Percentiles rank a stretch among this genome's conserved stretches.
phyloP scores from a whole-genome alignment of 75 land plant genomes.

The Pinus albicaulis region DNA sequence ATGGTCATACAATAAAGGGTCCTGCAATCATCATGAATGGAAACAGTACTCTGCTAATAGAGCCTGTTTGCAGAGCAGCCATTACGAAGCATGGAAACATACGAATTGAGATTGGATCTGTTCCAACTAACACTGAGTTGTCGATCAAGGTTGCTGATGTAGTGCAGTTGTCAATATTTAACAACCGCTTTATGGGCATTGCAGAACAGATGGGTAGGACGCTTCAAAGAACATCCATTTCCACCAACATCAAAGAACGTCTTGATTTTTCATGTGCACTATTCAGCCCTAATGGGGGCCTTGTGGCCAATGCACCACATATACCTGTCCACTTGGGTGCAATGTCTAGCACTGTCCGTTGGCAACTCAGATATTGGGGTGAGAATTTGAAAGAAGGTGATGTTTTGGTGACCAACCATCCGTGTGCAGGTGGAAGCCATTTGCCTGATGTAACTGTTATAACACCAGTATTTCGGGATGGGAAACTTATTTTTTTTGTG shows the following conservation, averaged over 20 bases:
- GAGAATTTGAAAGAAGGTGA: slow-evolving; percentile 91
- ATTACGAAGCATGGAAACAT: slow-evolving; percentile 97
- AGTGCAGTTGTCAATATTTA: slow-evolving; percentile 90
- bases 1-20: slow-evolving; percentile 70
- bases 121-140: slow-evolving; percentile 19
- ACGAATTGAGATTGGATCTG: slow-evolving; percentile 59
- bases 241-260: slow-evolving; percentile 97
- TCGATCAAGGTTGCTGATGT: slow-evolving; percentile 73
- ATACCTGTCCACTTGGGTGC: slow-evolving; percentile 99
- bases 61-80: slow-evolving; percentile 78
- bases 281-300: slow-evolving; percentile 93
- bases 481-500: slow-evolving; percentile 87
- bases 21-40: slow-evolving; percentile 98
- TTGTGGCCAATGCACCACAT: slow-evolving; percentile 99
- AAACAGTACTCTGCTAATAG: slow-evolving; percentile 92
- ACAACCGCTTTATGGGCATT: slow-evolving; percentile 98
- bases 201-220: slow-evolving; percentile 99
- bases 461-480: slow-evolving; percentile 88
- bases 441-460: slow-evolving; percentile 98
- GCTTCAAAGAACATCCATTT: slow-evolving; percentile 95
- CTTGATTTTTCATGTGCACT: slow-evolving; percentile 99
- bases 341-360: slow-evolving; percentile 97
- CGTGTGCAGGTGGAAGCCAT: slow-evolving; percentile 97
- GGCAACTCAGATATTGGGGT: slow-evolving; percentile 95
- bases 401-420: slow-evolving; percentile 96